These are phyloP conservation scores for Yamadazyma dushanensis DNA, from an alignment of 1,139 yeast genomes.

Conservation along the genomic window DNA sequence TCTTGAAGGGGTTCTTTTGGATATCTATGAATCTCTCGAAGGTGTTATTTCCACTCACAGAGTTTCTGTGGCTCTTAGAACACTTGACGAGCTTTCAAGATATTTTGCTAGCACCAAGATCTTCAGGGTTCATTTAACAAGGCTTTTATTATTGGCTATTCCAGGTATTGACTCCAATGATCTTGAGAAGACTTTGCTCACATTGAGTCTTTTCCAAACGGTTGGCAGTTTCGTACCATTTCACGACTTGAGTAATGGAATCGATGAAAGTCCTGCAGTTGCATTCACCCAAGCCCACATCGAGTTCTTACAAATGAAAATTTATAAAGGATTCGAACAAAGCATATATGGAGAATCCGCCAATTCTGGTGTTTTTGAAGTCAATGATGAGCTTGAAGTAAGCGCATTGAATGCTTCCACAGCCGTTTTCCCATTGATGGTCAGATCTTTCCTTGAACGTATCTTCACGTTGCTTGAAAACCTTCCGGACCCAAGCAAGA, in stretches of 20 bases:
- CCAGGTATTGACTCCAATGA: conserved; percentile 93
- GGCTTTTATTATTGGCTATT: conserved; percentile 65
- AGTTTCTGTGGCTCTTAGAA: conserved; percentile 69
- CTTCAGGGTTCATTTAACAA: conserved; percentile 76
- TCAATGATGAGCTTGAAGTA: conserved; percentile 47
- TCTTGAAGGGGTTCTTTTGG: conserved; percentile 65
- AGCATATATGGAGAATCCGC: not conserved
- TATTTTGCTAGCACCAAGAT: conserved; percentile 65
- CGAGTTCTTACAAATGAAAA: conserved; percentile 42
- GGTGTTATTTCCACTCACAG: conserved; percentile 84
- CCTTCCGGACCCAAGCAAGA: conserved; percentile 61
- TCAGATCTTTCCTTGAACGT: conserved; percentile 57
- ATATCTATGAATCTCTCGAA: conserved; percentile 80
- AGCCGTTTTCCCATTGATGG: conserved; percentile 63
- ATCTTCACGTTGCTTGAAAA: conserved; percentile 71
- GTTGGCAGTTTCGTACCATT: conserved; percentile 76
- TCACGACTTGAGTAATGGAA: conserved; percentile 48
- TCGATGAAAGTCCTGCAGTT: conserved; percentile 61
- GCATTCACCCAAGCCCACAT: conserved; percentile 71
- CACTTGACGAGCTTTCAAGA: conserved; percentile 65
- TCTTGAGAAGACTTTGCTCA: conserved; percentile 66
- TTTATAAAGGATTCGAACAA: conserved; percentile 20
- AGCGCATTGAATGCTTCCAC: conserved; percentile 74
- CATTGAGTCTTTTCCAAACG: conserved; percentile 70
- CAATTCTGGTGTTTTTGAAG: conserved; percentile 15